Percentiles rank a stretch among this genome's conserved stretches.
Evolutionary conservation across 305 asterid genomes (phyloP).

Genomic region (Solanum chacoense): DNA sequence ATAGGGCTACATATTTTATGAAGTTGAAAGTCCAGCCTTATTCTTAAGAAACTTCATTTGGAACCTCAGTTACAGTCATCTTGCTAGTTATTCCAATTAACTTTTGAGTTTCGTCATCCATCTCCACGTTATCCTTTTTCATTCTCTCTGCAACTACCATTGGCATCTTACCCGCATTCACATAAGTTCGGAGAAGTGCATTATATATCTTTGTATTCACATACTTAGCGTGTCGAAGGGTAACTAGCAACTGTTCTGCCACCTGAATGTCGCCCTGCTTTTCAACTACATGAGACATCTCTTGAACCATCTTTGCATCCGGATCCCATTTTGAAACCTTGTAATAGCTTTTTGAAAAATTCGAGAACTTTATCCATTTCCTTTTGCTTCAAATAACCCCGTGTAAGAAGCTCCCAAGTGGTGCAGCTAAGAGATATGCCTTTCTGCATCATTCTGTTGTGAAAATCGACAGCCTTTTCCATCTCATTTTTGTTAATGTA

Average conservation of each 20-base stretch:
- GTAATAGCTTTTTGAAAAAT: constrained; percentile 43
- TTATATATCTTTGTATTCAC: constrained; percentile 49
- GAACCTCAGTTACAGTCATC: constrained; percentile 57
- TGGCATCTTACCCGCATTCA: constrained; percentile 66
- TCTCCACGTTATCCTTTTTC: constrained; percentile 54
- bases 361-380: constrained; percentile 35
- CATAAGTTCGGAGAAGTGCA: constrained; percentile 51
- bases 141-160: constrained; percentile 69
- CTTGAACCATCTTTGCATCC: constrained; percentile 39
- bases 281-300: constrained; percentile 38
- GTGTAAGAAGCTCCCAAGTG: constrained; percentile 78
- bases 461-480: constrained; percentile 57
- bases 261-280: constrained; percentile 46
- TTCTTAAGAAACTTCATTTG: constrained; percentile 22
- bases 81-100: constrained; percentile 31
- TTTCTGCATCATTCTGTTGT: constrained; percentile 31
- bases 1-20: background rate
- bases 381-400: constrained; percentile 57
- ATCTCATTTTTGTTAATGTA: constrained; percentile 44
- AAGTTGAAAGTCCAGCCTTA: background rate
- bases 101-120: constrained; percentile 40
- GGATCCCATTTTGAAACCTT: constrained; percentile 66
- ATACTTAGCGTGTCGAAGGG: constrained; percentile 47
- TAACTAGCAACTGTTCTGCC: constrained; percentile 51
- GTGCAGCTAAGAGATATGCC: constrained; percentile 45